Evolutionary conservation across 2,329 filamentous ascomycete species (phyloP).

Genomic region (Coniochaeta prunicola): DNA sequence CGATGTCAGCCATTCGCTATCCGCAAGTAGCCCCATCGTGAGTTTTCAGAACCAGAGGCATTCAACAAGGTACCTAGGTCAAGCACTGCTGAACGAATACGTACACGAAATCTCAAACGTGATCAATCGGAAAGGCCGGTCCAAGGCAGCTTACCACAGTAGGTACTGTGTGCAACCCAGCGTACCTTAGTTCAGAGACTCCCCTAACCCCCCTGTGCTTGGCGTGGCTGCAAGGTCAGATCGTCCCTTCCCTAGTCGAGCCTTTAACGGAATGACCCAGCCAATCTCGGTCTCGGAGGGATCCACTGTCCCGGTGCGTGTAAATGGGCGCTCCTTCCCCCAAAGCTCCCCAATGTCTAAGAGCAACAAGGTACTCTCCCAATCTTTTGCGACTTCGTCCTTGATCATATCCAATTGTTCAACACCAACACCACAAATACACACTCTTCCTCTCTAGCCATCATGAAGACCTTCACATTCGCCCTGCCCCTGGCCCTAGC

Average conservation of each 20-base stretch:
- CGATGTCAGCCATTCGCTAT: no score
- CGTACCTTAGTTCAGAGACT: no score
- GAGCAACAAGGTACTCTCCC: not conserved
- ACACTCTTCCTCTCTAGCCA: constrained; percentile 12
- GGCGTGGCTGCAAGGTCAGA: not conserved
- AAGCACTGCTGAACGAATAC: no score
- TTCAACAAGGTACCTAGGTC: no score
- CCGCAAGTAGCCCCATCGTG: no score
- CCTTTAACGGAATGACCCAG: not conserved
- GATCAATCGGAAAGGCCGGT: no score
- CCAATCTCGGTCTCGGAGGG: not conserved
- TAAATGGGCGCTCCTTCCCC: not conserved
- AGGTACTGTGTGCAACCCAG: no score
- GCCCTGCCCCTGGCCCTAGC: constrained; percentile 43
- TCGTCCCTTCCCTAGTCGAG: not conserved
- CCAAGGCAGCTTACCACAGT: no score
- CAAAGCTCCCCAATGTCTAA: not conserved
- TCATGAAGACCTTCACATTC: constrained; percentile 37
- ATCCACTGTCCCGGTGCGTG: not conserved
- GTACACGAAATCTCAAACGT: no score
- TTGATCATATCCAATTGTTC: constrained; percentile 1
- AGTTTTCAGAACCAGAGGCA: no score
- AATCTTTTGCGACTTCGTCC: not conserved
- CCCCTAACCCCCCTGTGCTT: not conserved
- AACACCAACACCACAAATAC: constrained; percentile 4